These are phyloP conservation scores for Phytophthora pluvialis DNA, from an alignment of 352 stramenopile genomes.

Conservation along the genomic window DNA sequence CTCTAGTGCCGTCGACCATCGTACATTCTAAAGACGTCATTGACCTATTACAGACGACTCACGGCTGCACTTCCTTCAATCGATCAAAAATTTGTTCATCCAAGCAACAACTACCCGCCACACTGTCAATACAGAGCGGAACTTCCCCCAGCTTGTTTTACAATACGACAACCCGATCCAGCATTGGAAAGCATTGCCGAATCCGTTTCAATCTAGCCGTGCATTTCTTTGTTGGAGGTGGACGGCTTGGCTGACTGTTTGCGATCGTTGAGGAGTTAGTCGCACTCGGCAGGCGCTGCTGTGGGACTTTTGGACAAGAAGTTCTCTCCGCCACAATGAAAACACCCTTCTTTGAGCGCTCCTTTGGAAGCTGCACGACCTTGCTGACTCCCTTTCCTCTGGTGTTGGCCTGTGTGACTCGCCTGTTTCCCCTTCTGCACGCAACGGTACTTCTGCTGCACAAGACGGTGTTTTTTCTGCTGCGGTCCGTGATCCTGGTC, in stretches of 20 bases:
- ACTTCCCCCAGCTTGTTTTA: constrained; percentile 9
- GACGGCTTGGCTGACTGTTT: not conserved
- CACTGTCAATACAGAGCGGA: constrained; percentile 13
- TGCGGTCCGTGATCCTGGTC: not conserved
- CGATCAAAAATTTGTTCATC: constrained; percentile 1
- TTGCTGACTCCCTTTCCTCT: not conserved
- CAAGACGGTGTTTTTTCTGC: not conserved
- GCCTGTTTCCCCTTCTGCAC: not conserved
- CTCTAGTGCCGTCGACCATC: constrained; percentile 5
- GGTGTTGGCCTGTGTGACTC: not conserved
- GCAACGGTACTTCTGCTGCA: not conserved
- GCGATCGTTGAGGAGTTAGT: not conserved
- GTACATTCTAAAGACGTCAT: not conserved
- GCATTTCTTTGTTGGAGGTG: not conserved
- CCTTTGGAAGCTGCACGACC: not conserved
- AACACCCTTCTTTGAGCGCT: constrained; percentile 17
- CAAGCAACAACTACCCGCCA: constrained; percentile 3
- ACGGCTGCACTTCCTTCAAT: not conserved
- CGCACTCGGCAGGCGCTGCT: not conserved
- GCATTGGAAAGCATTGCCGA: not conserved
- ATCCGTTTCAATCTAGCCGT: constrained; percentile 12
- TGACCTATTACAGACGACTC: not conserved
- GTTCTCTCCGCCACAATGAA: constrained; percentile 15
- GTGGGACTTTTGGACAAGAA: constrained; percentile 10
- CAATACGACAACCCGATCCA: constrained; percentile 3